Base-by-base conservation (phyloP, 2,329 filamentous ascomycete genomes). In the Allantophomopsis lycopodina region DNA sequence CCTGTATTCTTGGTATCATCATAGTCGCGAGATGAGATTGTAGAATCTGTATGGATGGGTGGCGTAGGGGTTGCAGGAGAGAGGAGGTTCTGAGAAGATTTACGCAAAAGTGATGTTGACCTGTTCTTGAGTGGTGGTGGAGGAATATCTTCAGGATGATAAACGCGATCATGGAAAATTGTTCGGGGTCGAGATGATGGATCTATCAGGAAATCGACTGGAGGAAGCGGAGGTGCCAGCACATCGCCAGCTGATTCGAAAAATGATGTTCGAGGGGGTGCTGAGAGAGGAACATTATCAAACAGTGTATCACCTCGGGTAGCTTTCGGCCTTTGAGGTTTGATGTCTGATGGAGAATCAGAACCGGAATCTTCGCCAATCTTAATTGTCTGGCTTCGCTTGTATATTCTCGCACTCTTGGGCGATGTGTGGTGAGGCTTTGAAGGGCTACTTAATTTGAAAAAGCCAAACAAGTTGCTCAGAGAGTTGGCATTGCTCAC, bases 141-240 rank as follows among this genome's bases (percentile, higher is more conserved):
- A 1, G 91, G 91, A 30, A 98, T 95, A 53, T 98, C 91, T 34
- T 81, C 73, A 0, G 91, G 88, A 51, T 94, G 86, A 55, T 98
- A 98, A 13, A 98, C 75, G 10, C 91, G 80, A 57, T 98, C 91
- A 58, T 98, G 91, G 60, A 96, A 96, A 44, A 98, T 98, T 2
- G 89, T 89, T 36, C 86, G 76, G 1, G 86, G 78, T 13, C 91
- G 79, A 38, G 76, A 80, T 2, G 79, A 70, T 7, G 91, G 89
- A 50, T 96, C 83, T 38, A 88, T 73, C 31, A 98, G 67, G 58
- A 86, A 98, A 35, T 87, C 79, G 3, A 75, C 67, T 0, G 83
- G 73, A 13, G 91, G 89, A 28, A 96, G 62, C 36, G 87, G 89
- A 5, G 91, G 91, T 55, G 89, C 93, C 32, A 98, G 71, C 3